phyloP scores from a whole-genome alignment of 108 stramenopile genomes.

The Pseudonitzschia pungens region DNA sequence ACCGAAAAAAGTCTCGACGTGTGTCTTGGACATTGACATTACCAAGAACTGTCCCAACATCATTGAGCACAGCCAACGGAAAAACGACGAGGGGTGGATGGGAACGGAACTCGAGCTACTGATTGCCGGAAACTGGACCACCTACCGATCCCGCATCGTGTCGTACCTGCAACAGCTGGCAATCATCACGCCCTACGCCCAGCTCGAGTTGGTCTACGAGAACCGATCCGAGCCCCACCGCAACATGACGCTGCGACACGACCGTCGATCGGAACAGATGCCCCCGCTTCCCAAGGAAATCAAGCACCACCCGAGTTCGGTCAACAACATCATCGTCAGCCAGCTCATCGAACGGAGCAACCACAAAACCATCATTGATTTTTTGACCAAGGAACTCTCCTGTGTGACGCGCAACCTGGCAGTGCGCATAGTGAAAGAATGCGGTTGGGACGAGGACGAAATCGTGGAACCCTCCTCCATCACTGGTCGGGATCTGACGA shows the following conservation, averaged over 20 bases:
- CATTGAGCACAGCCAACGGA: conserved; percentile 65
- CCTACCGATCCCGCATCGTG: conserved; percentile 87
- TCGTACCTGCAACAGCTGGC: conserved; percentile 94
- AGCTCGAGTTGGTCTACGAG: conserved; percentile 69
- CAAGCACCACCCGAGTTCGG: conserved; percentile 87
- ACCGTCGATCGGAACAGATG: conserved; percentile 89
- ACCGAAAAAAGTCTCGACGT: conserved; percentile 52
- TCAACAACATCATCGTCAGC: conserved; percentile 92
- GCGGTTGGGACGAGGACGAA: conserved; percentile 43
- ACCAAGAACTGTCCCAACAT: conserved; percentile 88
- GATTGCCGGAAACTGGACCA: conserved; percentile 91
- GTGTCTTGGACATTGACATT: conserved; percentile 95
- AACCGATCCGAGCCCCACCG: conserved; percentile 60
- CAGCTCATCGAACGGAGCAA: conserved; percentile 83
- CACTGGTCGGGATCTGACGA: conserved; percentile 73
- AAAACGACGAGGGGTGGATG: conserved; percentile 66
- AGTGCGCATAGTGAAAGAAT: conserved; percentile 60
- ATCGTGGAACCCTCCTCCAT: conserved; percentile 45
- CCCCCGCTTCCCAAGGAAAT: conserved; percentile 86
- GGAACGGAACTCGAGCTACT: conserved; percentile 89
- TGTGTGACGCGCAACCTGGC: conserved; percentile 65
- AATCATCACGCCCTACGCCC: conserved; percentile 95
- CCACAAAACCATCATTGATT: conserved; percentile 69
- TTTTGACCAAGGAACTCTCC: conserved; percentile 75
- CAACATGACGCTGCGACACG: conserved; percentile 65